Evolutionary conservation across 2,329 filamentous ascomycete genomes (phyloP).

Genomic region (Talaromyces amestolkiae): DNA sequence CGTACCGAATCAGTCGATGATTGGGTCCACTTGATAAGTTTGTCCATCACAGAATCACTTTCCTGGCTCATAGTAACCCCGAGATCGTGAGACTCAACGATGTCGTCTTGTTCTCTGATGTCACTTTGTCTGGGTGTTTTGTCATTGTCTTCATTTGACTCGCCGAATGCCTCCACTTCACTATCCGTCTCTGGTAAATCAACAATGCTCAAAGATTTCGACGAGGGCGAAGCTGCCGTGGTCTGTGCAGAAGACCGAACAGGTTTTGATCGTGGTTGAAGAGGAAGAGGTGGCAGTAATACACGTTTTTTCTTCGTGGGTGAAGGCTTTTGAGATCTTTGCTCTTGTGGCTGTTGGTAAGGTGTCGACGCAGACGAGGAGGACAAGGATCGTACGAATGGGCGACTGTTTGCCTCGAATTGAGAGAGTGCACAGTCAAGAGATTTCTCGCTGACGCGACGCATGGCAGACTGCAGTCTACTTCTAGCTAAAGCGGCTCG

Average conservation of each 20-base stretch:
- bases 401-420: conserved; percentile 32
- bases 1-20: conserved; percentile 15
- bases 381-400: background rate
- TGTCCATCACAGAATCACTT: conserved; percentile 14
- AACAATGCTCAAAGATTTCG: background rate
- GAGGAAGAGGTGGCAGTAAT: conserved; percentile 18
- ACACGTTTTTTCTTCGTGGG: conserved; percentile 15
- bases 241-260: conserved; percentile 18
- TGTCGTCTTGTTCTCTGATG: background rate
- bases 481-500: conserved; percentile 41
- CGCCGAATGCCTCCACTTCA: background rate
- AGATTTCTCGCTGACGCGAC: conserved; percentile 36
- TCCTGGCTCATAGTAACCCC: conserved; percentile 8
- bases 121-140: conserved; percentile 14
- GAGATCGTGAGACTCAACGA: background rate
- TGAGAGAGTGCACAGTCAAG: conserved; percentile 42
- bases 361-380: background rate
- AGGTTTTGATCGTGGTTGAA: conserved; percentile 17
- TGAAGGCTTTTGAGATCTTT: background rate
- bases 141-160: background rate
- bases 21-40: conserved; percentile 15
- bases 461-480: conserved; percentile 42
- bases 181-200: background rate
- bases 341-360: background rate
- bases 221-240: conserved; percentile 3